A percentile compares a stretch with the other conserved stretches of the same genome.
These are phyloP conservation scores for Paramyrothecium roridum DNA, from an alignment of 2,329 filamentous ascomycete genomes.

Conservation along the genomic window DNA sequence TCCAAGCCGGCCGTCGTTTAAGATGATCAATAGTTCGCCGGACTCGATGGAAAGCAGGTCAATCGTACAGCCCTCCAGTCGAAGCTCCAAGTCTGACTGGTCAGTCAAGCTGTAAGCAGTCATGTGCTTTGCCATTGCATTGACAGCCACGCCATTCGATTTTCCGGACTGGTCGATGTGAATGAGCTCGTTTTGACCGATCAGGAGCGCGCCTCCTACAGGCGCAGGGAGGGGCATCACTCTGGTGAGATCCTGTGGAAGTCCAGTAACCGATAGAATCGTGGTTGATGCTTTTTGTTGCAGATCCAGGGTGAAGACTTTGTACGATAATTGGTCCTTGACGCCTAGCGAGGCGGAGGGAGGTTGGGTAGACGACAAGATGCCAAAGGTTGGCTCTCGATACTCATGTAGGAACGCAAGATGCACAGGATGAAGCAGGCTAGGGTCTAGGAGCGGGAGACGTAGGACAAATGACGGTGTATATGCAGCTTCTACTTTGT, in stretches of 20 bases:
- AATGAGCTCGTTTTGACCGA: slow-evolving; percentile 87
- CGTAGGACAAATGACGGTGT: slow-evolving; percentile 89
- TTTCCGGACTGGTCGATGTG: slow-evolving; percentile 96
- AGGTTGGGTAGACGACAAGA: slow-evolving; percentile 74
- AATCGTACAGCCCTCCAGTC: slow-evolving; percentile 76
- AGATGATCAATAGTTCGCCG: slow-evolving; percentile 80
- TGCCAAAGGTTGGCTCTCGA: slow-evolving; percentile 93
- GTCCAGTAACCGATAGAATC: slow-evolving; percentile 77
- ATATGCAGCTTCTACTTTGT: slow-evolving; percentile 64
- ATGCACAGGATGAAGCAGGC: slow-evolving; percentile 83
- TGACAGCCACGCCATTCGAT: slow-evolving; percentile 87
- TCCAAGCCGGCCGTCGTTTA: slow-evolving; percentile 71
- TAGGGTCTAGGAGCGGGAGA: slow-evolving; percentile 82
- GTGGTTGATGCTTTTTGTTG: slow-evolving; percentile 92
- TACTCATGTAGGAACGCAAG: slow-evolving; percentile 95
- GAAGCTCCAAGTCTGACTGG: slow-evolving; percentile 76
- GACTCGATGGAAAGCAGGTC: slow-evolving; percentile 73
- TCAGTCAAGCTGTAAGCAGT: slow-evolving; percentile 85
- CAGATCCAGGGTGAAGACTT: slow-evolving; percentile 91
- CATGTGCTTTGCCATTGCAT: slow-evolving; percentile 78
- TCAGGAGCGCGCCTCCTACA: slow-evolving; percentile 81
- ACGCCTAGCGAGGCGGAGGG: slow-evolving; percentile 77
- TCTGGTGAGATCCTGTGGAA: slow-evolving; percentile 83
- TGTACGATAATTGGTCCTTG: slow-evolving; percentile 84
- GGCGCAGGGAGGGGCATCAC: slow-evolving; percentile 81